Conservation (phyloP, 2,329 filamentous ascomycete genomes). For the Fusarium sp. region DNA sequence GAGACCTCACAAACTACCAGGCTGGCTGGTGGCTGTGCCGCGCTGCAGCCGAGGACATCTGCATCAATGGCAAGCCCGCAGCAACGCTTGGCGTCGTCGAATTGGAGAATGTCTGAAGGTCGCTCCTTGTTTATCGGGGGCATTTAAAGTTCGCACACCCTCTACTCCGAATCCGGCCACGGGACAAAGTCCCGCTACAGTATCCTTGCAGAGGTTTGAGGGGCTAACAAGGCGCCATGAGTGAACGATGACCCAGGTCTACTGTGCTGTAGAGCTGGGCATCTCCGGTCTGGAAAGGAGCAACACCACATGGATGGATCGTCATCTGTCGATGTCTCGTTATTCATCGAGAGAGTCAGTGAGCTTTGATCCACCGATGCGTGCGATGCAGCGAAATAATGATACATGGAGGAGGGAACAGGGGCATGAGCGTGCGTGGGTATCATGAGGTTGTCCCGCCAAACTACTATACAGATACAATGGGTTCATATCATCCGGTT, state of each 20-base stretch:
- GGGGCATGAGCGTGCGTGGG: slow-evolving; percentile 36
- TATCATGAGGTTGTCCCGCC: slow-evolving; percentile 43
- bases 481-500: background rate
- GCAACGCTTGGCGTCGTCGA: slow-evolving; percentile 1
- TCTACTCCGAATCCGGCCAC: slow-evolving; percentile 4
- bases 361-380: background rate
- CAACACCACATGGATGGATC: background rate
- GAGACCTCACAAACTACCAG: background rate
- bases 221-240: slow-evolving; percentile 9
- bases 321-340: background rate
- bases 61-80: background rate
- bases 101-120: slow-evolving; percentile 6
- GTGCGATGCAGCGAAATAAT: background rate
- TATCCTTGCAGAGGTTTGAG: background rate
- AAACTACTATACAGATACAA: slow-evolving; percentile 41
- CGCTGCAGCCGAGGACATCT: slow-evolving; percentile 9
- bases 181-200: background rate
- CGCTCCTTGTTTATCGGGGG: background rate
- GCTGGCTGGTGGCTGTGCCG: slow-evolving; percentile 4
- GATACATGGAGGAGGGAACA: background rate
- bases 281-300: background rate
- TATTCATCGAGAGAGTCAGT: background rate
- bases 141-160: slow-evolving; percentile 2
- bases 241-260: slow-evolving; percentile 10
- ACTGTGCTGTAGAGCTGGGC: background rate